Conservation (phyloP, 2,329 filamentous ascomycete species). For the Sclerotinia minor region DNA sequence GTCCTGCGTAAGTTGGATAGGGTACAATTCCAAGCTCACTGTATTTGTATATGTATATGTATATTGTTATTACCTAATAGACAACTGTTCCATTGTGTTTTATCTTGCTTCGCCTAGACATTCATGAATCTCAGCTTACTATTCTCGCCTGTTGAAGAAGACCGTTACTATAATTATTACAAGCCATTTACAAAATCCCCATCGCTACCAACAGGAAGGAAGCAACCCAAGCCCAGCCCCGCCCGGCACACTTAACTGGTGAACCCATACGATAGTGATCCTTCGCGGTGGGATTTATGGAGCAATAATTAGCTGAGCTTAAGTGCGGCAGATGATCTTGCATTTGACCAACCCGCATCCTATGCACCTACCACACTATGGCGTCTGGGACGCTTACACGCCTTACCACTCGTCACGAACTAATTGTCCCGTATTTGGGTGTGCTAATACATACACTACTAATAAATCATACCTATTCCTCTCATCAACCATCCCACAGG, state of each 20-base stretch:
- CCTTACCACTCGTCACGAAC: constrained; percentile 1
- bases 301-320: not conserved
- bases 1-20: no score
- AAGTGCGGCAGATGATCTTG: not conserved
- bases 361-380: constrained; percentile 15
- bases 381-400: not conserved
- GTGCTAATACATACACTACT: not conserved
- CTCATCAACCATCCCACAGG: not conserved
- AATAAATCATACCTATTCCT: not conserved
- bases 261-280: not conserved
- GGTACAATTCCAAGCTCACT: no score
- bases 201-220: not conserved
- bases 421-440: not conserved
- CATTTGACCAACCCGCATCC: not conserved
- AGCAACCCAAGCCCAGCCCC: not conserved
- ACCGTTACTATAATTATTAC: not conserved
- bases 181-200: not conserved
- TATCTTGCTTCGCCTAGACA: no score
- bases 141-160: no score
- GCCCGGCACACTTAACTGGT: not conserved
- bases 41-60: no score
- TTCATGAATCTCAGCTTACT: no score
- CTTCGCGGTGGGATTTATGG: not conserved
- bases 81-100: no score
- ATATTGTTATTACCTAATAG: no score